These are phyloP conservation scores for Acanthamoeba healyi DNA, from an alignment of 208 protist genomes.

Conservation along the genomic window DNA sequence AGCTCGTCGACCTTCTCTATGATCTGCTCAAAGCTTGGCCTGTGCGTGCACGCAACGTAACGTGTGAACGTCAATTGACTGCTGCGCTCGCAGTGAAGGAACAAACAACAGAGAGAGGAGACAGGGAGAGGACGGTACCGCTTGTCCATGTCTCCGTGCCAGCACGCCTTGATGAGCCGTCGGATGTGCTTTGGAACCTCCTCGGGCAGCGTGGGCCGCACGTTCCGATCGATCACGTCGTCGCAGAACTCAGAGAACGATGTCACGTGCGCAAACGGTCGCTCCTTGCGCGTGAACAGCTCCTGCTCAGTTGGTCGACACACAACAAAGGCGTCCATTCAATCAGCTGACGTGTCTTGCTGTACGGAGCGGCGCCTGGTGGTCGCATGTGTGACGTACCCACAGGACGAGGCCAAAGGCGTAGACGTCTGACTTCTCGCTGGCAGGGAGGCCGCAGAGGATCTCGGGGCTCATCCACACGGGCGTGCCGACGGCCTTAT, in stretches of 20 bases:
- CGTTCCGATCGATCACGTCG: slow-evolving; percentile 36
- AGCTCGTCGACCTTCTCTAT: slow-evolving; percentile 49
- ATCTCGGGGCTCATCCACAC: slow-evolving; percentile 69
- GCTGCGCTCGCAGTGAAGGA: background rate
- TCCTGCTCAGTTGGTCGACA: background rate
- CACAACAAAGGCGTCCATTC: background rate
- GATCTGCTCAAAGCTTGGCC: slow-evolving; percentile 59
- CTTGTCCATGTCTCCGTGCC: slow-evolving; percentile 55
- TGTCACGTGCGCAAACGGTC: slow-evolving; percentile 33
- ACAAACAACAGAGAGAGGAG: background rate
- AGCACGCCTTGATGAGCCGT: slow-evolving; percentile 52
- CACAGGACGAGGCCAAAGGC: slow-evolving; percentile 59
- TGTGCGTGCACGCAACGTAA: background rate
- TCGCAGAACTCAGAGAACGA: slow-evolving; percentile 65
- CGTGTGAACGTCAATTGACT: background rate
- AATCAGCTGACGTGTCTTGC: no score
- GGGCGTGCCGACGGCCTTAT: slow-evolving; percentile 58
- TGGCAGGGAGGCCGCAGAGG: slow-evolving; percentile 21
- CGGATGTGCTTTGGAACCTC: slow-evolving; percentile 8
- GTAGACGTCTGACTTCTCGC: slow-evolving; percentile 57
- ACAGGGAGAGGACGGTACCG: background rate
- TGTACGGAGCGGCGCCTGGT: no score
- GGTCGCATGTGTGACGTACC: no score
- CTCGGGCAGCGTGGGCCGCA: background rate
- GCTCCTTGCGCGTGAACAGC: slow-evolving; percentile 8